Evolutionary conservation across 2,329 filamentous ascomycete genomes (phyloP), one percentile per base, ranked within the genome.

Genomic region (Rhytidhysteron rufulum): DNA sequence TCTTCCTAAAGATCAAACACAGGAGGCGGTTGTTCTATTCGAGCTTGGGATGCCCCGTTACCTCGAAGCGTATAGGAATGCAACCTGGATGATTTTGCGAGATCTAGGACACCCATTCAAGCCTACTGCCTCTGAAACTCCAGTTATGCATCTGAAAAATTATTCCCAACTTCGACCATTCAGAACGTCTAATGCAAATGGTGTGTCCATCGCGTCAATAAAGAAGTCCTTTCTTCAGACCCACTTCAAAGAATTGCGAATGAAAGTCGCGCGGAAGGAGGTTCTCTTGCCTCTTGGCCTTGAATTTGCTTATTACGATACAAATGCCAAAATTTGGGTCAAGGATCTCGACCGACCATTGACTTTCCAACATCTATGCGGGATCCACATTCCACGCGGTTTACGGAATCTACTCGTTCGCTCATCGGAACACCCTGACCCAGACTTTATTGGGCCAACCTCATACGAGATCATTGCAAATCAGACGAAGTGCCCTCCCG

Each of bases 401-500:
- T 36, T 55, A 54, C 39, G 31, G 47, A 27, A 49, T 17, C 36
- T 42, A 13, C 69, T 66, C 39, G 53, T 66, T 1, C 50, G 62
- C 11, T 24, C 16, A 24, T 41, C 35, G 16, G 49, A 64, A 8
- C 39, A 53, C 33, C 47, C 42, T 17, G 35, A 44, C 30, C 35
- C 47, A 15, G 41, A 13, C 27, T 54, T 59, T 9, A 43, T 32
- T 13, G 54, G 17, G 0, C 76, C 70, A 0, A 71, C 74, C 0
- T 80, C 77, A 0, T 77, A 78, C 40, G 62, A 75, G 13, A 63
- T 73, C 2, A 56, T 77, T 21, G 73, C 75, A 0, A 74, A 61
- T 7, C 70, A 73, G 16, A 53, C 60, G 0, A 51, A 51, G 2
- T 76, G 75, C 27, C 73, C 76, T 0, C 33, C 55, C 0, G 53